A percentile compares a stretch with the other conserved stretches of the same genome.
Conservation (phyloP, 2,329 filamentous ascomycete species). For the Coleophoma eucalyptorum region DNA sequence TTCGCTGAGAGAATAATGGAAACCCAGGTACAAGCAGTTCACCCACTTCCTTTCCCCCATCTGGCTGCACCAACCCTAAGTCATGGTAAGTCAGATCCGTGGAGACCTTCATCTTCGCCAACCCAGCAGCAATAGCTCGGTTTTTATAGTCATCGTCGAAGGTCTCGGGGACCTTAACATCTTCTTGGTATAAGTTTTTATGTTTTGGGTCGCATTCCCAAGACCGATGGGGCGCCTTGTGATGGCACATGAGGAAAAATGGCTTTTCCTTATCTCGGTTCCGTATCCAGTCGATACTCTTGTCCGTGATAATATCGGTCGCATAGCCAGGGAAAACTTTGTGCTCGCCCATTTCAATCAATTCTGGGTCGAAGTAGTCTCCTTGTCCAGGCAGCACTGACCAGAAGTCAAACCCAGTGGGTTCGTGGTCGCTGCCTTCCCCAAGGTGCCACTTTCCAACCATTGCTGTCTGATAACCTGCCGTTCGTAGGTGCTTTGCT, state of each 20-base stretch:
- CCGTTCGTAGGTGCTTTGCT: slow-evolving; percentile 42
- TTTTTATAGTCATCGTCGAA: slow-evolving; percentile 52
- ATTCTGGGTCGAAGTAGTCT: slow-evolving; percentile 46
- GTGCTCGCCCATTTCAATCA: slow-evolving; percentile 36
- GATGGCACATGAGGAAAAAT: slow-evolving; percentile 53
- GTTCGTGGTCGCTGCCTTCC: slow-evolving; percentile 40
- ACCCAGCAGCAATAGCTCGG: slow-evolving; percentile 41
- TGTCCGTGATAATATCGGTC: slow-evolving; percentile 49
- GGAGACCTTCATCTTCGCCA: slow-evolving; percentile 47
- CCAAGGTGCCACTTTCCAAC: slow-evolving; percentile 51
- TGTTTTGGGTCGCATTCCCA: slow-evolving; percentile 49
- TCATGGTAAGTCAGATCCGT: slow-evolving; percentile 49
- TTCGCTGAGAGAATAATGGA: slow-evolving; percentile 29
- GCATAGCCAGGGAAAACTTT: slow-evolving; percentile 38
- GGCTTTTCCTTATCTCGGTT: slow-evolving; percentile 31
- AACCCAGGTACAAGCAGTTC: slow-evolving; percentile 26
- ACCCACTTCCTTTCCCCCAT: slow-evolving; percentile 38
- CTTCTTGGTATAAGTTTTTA: slow-evolving; percentile 42
- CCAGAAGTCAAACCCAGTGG: slow-evolving; percentile 49
- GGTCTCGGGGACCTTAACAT: slow-evolving; percentile 43
- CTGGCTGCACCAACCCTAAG: slow-evolving; percentile 46
- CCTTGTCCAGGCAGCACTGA: slow-evolving; percentile 46
- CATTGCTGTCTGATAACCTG: slow-evolving; percentile 47
- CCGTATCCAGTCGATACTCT: slow-evolving; percentile 39
- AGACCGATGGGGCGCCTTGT: slow-evolving; percentile 49